phyloP scores from a whole-genome alignment of 345 rosid genomes.

The Kandelia obovata region DNA sequence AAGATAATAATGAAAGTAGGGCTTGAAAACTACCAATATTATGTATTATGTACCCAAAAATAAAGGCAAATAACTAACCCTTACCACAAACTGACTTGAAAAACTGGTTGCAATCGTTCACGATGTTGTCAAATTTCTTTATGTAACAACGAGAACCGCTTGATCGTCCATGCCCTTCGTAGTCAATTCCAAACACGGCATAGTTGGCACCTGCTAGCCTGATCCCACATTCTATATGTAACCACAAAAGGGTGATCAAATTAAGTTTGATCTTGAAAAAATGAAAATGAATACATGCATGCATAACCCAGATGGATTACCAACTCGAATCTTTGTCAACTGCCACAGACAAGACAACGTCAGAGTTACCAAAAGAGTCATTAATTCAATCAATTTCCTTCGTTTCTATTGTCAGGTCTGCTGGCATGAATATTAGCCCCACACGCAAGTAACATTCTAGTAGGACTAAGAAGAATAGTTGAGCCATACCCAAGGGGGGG shows the following conservation, averaged over 20 bases:
- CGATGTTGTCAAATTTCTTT: conserved; percentile 65
- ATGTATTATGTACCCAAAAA: too few species aligned
- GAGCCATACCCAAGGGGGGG: too few species aligned
- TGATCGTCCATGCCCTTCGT: conserved; percentile 90
- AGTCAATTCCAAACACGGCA: conserved; percentile 87
- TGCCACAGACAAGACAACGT: background rate
- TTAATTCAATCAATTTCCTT: background rate
- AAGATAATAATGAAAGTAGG: conserved; percentile 50
- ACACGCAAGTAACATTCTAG: conserved; percentile 41
- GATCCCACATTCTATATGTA: conserved; percentile 62
- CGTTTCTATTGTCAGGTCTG: background rate
- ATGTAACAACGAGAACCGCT: conserved; percentile 87
- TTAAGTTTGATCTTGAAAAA: background rate
- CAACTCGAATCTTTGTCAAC: too few species aligned
- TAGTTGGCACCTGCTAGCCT: conserved; percentile 71
- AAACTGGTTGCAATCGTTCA: conserved; percentile 69
- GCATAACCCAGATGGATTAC: background rate
- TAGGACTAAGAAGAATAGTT: too few species aligned
- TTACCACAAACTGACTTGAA: conserved; percentile 75
- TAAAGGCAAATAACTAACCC: background rate
- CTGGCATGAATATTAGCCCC: too few species aligned
- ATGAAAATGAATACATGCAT: background rate
- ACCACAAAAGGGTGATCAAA: background rate
- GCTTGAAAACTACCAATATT: conserved; percentile 43
- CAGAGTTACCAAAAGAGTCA: background rate